Evolutionary conservation across 768 basidiomycete genomes (phyloP).

Genomic region (Atractiella rhizophila): DNA sequence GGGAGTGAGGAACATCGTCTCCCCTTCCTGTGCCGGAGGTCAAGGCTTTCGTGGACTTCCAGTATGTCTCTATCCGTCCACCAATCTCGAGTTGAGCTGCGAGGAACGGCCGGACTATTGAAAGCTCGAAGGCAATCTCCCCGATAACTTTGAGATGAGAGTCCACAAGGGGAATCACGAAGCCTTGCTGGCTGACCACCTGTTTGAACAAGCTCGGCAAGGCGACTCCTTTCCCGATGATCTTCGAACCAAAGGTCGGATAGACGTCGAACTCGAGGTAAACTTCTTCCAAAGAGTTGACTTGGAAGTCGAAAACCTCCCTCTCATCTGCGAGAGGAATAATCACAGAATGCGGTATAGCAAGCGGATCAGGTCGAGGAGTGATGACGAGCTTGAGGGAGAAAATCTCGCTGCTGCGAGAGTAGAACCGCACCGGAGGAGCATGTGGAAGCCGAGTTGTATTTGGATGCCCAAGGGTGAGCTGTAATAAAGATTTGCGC

Average conservation of each 20-base stretch:
- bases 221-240: conserved; percentile 75
- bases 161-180: conserved; percentile 53
- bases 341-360: conserved; percentile 71
- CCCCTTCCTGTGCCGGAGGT: conserved; percentile 23
- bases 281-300: conserved; percentile 42
- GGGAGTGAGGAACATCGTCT: too few species aligned
- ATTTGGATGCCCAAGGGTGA: conserved; percentile 47
- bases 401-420: conserved; percentile 20
- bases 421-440: conserved; percentile 28
- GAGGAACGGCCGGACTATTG: conserved; percentile 63
- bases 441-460: conserved; percentile 22
- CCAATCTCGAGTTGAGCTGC: conserved; percentile 83
- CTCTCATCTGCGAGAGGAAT: conserved; percentile 51
- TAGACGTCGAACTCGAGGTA: conserved; percentile 80
- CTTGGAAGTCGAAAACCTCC: conserved; percentile 60
- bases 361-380: conserved; percentile 47
- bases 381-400: conserved; percentile 91
- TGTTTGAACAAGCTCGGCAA: conserved; percentile 44
- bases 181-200: conserved; percentile 22
- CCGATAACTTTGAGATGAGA: conserved; percentile 80
- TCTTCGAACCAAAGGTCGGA: conserved; percentile 90
- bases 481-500: conserved; percentile 55
- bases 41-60: conserved; percentile 54
- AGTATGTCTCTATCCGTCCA: conserved; percentile 88
- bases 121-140: conserved; percentile 73